Evolutionary conservation across 2,329 filamentous ascomycete genomes (phyloP).

Genomic region (Chaetomium olivaceum): DNA sequence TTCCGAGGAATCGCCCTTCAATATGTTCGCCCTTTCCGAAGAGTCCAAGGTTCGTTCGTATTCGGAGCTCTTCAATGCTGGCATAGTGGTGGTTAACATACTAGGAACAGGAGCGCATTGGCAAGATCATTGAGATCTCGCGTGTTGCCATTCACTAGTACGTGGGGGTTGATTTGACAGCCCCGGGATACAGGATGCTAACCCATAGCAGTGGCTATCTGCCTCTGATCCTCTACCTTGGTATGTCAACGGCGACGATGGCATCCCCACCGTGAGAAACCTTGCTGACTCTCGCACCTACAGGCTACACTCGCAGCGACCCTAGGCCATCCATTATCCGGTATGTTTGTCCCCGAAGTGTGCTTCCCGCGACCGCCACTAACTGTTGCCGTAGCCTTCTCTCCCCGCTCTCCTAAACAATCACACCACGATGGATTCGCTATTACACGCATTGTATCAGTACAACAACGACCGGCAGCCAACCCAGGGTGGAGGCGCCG

Average conservation of each 20-base stretch:
- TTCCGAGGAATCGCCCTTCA: background rate
- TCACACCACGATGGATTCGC: slow-evolving; percentile 19
- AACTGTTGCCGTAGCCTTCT: slow-evolving; percentile 50
- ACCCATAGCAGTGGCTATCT: slow-evolving; percentile 76
- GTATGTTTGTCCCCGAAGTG: slow-evolving; percentile 42
- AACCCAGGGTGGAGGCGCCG: background rate
- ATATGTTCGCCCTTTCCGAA: slow-evolving; percentile 74
- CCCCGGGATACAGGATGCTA: slow-evolving; percentile 34
- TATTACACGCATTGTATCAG: slow-evolving; percentile 19
- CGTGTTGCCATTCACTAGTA: slow-evolving; percentile 96
- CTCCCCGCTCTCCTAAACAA: slow-evolving; percentile 61
- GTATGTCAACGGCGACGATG: slow-evolving; percentile 52
- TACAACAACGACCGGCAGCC: slow-evolving; percentile 14
- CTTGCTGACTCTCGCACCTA: slow-evolving; percentile 18
- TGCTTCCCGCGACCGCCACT: background rate
- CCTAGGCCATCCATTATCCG: slow-evolving; percentile 74
- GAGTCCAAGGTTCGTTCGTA: slow-evolving; percentile 78
- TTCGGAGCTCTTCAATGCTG: background rate
- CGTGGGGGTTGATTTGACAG: slow-evolving; percentile 37
- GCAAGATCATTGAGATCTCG: slow-evolving; percentile 92
- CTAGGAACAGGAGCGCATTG: slow-evolving; percentile 81
- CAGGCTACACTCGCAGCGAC: slow-evolving; percentile 92
- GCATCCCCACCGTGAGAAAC: background rate
- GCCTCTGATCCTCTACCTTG: slow-evolving; percentile 93
- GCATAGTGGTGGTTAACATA: slow-evolving; percentile 21